Evolutionary conservation across 148 eudicot genomes (phyloP).

Genomic region (Simmondsia chinensis): DNA sequence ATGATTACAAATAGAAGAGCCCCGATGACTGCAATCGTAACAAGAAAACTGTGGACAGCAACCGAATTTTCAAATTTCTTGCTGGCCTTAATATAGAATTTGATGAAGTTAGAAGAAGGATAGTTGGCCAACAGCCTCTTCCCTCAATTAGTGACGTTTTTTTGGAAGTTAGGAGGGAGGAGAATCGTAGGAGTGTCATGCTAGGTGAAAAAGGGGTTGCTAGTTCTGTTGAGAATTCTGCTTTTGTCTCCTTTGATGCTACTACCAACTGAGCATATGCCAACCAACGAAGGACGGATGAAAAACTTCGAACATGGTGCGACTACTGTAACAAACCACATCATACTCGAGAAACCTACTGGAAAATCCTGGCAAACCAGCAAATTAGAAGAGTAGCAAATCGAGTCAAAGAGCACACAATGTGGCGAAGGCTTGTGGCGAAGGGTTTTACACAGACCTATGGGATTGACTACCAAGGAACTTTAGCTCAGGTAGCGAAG

Average conservation of each 20-base stretch:
- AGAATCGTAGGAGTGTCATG: neutral
- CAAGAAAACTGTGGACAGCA: neutral
- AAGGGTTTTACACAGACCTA: too few species aligned
- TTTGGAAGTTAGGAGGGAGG: neutral
- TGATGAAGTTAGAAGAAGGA: conserved; percentile 5
- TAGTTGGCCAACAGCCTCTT: neutral
- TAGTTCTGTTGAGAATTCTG: neutral
- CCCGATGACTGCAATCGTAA: neutral
- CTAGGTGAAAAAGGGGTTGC: neutral
- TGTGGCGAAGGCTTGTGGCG: too few species aligned
- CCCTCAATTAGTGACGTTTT: conserved; percentile 1
- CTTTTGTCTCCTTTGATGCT: neutral
- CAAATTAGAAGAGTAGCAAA: neutral
- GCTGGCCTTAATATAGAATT: conserved; percentile 1
- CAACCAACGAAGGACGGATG: too few species aligned
- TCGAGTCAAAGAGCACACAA: too few species aligned
- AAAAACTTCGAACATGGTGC: neutral
- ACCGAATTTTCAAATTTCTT: conserved; percentile 4
- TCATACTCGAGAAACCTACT: neutral
- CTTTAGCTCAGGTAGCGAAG: conserved; percentile 1
- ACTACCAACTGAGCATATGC: neutral
- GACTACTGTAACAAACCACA: neutral
- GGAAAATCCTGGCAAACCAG: conserved; percentile 1
- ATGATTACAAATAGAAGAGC: neutral
- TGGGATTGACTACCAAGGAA: neutral